Evolutionary conservation across 306 rosid species (phyloP).

Genomic region (Ochetophila trinervis): DNA sequence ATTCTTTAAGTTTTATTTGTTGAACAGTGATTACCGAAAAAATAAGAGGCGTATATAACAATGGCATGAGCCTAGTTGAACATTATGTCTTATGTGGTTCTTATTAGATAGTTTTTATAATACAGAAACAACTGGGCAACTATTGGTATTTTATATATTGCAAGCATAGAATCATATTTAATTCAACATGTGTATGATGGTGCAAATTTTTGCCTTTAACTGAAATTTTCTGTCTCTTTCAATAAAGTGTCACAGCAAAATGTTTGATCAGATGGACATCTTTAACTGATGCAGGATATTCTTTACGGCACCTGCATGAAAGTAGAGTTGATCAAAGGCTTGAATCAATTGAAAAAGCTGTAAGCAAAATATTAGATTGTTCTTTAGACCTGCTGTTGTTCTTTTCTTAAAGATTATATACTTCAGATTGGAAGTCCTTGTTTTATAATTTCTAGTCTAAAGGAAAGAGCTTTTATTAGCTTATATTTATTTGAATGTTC

Average conservation of each 20-base stretch:
- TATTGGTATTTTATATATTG: too few relatives aligned
- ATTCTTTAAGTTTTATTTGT: not conserved
- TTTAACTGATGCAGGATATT: conserved; percentile 53
- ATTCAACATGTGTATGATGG: not conserved
- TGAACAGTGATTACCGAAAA: too few relatives aligned
- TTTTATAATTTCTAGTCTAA: not conserved
- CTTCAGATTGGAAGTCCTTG: not conserved
- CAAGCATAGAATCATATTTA: not conserved
- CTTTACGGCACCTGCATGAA: conserved; percentile 73
- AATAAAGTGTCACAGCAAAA: not conserved
- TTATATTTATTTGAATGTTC: too few relatives aligned
- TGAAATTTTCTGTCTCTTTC: not conserved
- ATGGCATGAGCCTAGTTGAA: not conserved
- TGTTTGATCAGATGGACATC: conserved; percentile 1
- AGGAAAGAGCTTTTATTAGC: not conserved
- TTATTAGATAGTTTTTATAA: too few relatives aligned
- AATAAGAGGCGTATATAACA: not conserved
- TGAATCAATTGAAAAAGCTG: conserved; percentile 76
- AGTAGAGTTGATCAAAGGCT: conserved; percentile 73
- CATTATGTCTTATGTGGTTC: not conserved
- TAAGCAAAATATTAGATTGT: conserved; percentile 21
- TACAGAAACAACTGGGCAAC: too few relatives aligned
- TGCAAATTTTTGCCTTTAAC: not conserved
- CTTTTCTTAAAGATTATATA: not conserved
- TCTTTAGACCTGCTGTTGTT: not conserved